Base-by-base conservation (phyloP, 768 basidiomycete species). In the Lactarius deliciosus region DNA sequence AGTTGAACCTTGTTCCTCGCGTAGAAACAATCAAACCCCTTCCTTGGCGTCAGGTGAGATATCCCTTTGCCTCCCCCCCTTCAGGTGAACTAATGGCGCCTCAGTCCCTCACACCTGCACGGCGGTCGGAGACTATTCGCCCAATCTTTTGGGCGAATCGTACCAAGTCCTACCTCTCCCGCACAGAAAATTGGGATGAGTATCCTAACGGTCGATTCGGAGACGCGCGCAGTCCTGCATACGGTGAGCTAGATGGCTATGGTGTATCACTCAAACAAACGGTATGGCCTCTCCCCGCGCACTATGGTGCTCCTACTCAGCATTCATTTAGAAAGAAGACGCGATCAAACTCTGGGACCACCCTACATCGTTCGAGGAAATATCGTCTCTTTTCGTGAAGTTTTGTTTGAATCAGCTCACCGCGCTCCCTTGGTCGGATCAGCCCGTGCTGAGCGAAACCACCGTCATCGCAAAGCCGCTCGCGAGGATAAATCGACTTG, bases 61-160 rank as follows among this genome's bases (percentile, higher is more conserved):
- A 61, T 79, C 72, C 2, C 63, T 58, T 71, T 64, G 61, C 3
- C 15, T 38, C 40, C 40, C 41, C 34, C 41, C 54, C 66, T 63
- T 43, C 63, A 20, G 59, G 73, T 30, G 76, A 50, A 58, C 41
- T 38, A 32, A 36, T 63, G 58, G 22, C 63, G 53, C 15, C 62
- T 18, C 73, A 94, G 91, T 94, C 88, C 22, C 90, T 98, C 71
- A 98, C 96, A 2, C 94, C 96, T 22, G 92, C 84, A 74, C 85
- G 97, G 64, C 90, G 96, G 59, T 82, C 86, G 70, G 97, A 99
- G 78, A 90, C 85, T 57, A 98, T 96, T 69, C 90, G 97, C 40
- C 97, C 97, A 3, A 98, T 99, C 74, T 98, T 98, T 81, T 98
- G 96, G 96, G 94, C 97, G 15, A 98, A 99, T 79, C 84, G 96